Conservation (phyloP, 1,284 basidiomycete genomes). For the Sporisorium graminicola region DNA sequence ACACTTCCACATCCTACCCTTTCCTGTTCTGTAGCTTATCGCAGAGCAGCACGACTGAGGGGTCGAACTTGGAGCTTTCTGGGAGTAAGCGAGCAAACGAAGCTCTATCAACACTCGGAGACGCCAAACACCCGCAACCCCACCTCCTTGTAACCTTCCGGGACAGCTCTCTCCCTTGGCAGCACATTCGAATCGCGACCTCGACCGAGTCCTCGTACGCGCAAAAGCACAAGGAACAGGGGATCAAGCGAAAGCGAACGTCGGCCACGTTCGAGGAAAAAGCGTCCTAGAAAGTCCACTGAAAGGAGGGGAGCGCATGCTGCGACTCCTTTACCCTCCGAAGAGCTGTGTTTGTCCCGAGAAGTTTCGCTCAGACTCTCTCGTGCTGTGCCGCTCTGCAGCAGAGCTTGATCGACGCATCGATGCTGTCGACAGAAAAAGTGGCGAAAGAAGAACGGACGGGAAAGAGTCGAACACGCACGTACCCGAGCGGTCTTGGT, state of each 20-base stretch:
- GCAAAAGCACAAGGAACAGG: too few species aligned
- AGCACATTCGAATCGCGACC: not conserved
- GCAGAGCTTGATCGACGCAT: not conserved
- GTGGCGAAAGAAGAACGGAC: not conserved
- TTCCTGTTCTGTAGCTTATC: not conserved
- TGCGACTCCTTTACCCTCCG: slow-evolving; percentile 5
- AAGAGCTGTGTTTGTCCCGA: slow-evolving; percentile 10
- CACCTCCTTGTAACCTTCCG: not conserved
- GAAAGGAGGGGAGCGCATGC: not conserved
- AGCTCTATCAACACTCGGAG: not conserved
- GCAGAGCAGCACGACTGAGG: not conserved
- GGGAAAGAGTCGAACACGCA: not conserved
- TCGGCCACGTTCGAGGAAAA: not conserved
- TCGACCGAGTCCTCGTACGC: not conserved
- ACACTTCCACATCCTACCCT: not conserved
- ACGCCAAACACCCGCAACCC: not conserved
- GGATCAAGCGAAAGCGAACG: not conserved
- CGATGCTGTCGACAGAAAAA: not conserved
- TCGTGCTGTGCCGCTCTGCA: not conserved
- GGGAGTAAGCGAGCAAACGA: not conserved
- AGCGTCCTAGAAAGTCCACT: not conserved
- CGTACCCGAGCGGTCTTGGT: not conserved
- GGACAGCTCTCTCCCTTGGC: too few species aligned
- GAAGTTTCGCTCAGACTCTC: not conserved
- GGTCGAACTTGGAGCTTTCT: not conserved